Percentiles rank a stretch among this genome's conserved stretches.
Conservation (phyloP, 768 basidiomycete genomes). For the Astraeus odoratus region DNA sequence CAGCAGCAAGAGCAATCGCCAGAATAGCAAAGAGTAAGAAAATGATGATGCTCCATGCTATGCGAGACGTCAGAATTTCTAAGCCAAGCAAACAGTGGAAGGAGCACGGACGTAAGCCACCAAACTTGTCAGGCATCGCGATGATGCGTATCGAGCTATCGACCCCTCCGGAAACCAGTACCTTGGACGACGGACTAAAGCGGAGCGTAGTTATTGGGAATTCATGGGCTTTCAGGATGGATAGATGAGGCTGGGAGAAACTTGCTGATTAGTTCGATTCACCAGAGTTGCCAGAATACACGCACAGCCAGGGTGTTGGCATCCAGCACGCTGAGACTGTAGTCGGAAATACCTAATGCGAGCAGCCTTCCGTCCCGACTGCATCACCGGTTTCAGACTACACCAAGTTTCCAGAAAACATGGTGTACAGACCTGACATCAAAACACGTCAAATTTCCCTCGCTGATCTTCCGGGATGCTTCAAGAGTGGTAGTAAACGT, state of each 20-base stretch:
- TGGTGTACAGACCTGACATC: conserved; percentile 63
- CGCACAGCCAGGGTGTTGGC: conserved; percentile 69
- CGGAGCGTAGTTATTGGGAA: conserved; percentile 86
- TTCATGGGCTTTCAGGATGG: conserved; percentile 90
- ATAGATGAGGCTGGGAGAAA: conserved; percentile 64
- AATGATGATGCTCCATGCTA: conserved; percentile 36
- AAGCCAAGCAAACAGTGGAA: conserved; percentile 21
- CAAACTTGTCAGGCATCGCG: conserved; percentile 53
- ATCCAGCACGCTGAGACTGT: conserved; percentile 80
- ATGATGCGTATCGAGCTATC: conserved; percentile 84
- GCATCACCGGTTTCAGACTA: conserved; percentile 4
- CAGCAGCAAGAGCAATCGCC: conserved; percentile 36
- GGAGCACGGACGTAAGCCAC: conserved; percentile 44
- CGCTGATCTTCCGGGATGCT: conserved; percentile 65
- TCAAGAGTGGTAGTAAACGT: conserved; percentile 52
- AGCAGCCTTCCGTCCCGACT: conserved; percentile 79
- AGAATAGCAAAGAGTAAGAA: conserved; percentile 38
- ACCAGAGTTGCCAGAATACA: background rate
- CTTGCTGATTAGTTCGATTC: conserved; percentile 1
- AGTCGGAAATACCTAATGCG: conserved; percentile 83
- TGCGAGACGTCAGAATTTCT: conserved; percentile 20
- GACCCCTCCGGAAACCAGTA: conserved; percentile 84
- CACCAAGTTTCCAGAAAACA: conserved; percentile 3
- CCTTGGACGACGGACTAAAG: conserved; percentile 77
- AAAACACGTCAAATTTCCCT: conserved; percentile 79